phyloP scores from a whole-genome alignment of 2,329 filamentous ascomycete species.

The Clathrospora elynae region DNA sequence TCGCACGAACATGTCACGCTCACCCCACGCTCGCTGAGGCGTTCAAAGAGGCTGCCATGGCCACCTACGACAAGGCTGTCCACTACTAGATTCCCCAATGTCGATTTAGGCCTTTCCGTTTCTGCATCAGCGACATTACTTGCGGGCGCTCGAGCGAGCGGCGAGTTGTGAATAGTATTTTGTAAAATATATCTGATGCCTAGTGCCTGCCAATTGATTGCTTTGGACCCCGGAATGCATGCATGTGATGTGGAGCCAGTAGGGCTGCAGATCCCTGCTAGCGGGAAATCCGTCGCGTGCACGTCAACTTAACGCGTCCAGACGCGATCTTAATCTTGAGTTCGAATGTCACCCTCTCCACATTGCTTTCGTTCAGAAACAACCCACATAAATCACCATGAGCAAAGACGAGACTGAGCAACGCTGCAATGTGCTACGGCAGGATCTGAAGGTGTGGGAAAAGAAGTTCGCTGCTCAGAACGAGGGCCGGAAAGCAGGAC shows the following conservation, averaged over 20 bases:
- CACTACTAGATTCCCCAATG: slow-evolving; percentile 69
- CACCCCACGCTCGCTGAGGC: slow-evolving; percentile 96
- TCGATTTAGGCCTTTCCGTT: slow-evolving; percentile 34
- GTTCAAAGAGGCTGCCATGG: slow-evolving; percentile 99
- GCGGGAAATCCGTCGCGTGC: slow-evolving; percentile 28
- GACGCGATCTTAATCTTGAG: slow-evolving; percentile 32
- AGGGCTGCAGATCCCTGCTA: slow-evolving; percentile 32
- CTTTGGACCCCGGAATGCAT: slow-evolving; percentile 8
- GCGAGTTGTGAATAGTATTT: slow-evolving; percentile 50
- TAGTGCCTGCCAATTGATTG: slow-evolving; percentile 33
- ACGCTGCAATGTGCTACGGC: slow-evolving; percentile 89
- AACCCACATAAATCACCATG: slow-evolving; percentile 30
- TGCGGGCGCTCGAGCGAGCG: slow-evolving; percentile 40
- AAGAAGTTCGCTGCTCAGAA: slow-evolving; percentile 67
- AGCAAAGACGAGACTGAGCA: slow-evolving; percentile 36
- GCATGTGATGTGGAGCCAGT: slow-evolving; percentile 17
- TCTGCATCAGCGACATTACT: slow-evolving; percentile 45
- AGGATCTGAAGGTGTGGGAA: slow-evolving; percentile 76
- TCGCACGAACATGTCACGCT: slow-evolving; percentile 83
- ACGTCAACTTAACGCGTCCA: slow-evolving; percentile 37
- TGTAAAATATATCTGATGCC: slow-evolving; percentile 48
- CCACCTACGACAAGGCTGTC: slow-evolving; percentile 92
- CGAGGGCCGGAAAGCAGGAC: slow-evolving; percentile 69
- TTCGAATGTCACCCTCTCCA: slow-evolving; percentile 23
- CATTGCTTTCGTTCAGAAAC: slow-evolving; percentile 11